Percentiles rank a stretch among this genome's conserved stretches.
Evolutionary conservation across 164 flowering plant species (phyloP).

Genomic region (Nymphaea colorata): DNA sequence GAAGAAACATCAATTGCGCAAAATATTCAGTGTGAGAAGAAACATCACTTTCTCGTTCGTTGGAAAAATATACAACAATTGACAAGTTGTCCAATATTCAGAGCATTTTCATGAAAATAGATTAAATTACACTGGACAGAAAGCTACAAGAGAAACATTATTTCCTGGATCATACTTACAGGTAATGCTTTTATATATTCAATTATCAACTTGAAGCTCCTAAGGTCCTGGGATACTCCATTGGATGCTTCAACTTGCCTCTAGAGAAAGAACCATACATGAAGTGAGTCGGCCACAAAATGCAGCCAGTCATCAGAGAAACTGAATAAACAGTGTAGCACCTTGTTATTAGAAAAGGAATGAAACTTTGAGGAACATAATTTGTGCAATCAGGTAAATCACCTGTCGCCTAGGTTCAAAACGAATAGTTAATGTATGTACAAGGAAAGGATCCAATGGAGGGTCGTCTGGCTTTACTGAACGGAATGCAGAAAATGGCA

Average conservation of each 20-base stretch:
- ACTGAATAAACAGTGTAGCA: too few species aligned
- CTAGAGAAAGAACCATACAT: constrained; percentile 24
- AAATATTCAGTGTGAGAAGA: too few species aligned
- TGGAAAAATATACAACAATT: too few species aligned
- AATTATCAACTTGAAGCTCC: constrained; percentile 75
- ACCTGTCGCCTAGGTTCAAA: constrained; percentile 99
- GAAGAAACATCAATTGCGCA: too few species aligned
- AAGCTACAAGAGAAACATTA: too few species aligned
- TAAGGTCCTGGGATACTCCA: constrained; percentile 54
- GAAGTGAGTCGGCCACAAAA: not conserved
- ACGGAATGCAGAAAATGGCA: constrained; percentile 84
- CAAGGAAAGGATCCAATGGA: constrained; percentile 90
- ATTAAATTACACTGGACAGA: too few species aligned
- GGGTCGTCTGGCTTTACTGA: constrained; percentile 95
- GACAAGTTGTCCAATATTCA: too few species aligned
- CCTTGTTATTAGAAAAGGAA: too few species aligned
- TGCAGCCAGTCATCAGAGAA: not conserved
- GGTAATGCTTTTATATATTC: constrained; percentile 95
- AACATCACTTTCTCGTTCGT: too few species aligned
- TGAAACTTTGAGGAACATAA: not conserved
- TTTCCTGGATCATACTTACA: constrained; percentile 27
- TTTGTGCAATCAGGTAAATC: constrained; percentile 2
- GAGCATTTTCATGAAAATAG: too few species aligned
- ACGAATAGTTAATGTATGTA: constrained; percentile 86
- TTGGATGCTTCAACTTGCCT: constrained; percentile 49